A percentile compares a stretch with the other conserved stretches of the same genome.
Conservation (phyloP, 257 asterid genomes). For the Nicotiana tabacum region DNA sequence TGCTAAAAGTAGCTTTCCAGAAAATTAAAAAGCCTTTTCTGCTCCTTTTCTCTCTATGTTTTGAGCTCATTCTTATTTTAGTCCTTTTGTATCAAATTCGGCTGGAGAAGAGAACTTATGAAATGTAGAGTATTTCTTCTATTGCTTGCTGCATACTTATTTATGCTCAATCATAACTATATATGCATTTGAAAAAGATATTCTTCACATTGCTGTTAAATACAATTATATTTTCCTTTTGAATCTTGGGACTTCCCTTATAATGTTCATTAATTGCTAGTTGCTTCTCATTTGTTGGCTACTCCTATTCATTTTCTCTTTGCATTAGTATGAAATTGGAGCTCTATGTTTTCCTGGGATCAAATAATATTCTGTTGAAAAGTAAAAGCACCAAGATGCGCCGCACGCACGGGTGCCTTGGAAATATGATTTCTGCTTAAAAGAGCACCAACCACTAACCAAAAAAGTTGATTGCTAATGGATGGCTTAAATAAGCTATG, state of each 20-base stretch:
- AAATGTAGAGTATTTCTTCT: background rate
- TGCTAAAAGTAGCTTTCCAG: background rate
- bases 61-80: background rate
- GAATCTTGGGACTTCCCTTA: background rate
- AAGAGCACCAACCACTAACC: conserved; percentile 19
- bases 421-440: conserved; percentile 8
- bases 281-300: background rate
- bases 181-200: background rate
- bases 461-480: conserved; percentile 15
- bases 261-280: background rate
- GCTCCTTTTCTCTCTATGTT: background rate
- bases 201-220: background rate
- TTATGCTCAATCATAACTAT: background rate
- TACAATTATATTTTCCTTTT: background rate
- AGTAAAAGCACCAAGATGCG: conserved; percentile 3
- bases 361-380: conserved; percentile 4
- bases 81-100: background rate
- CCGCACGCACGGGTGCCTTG: conserved; percentile 9
- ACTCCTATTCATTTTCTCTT: background rate
- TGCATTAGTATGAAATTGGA: background rate
- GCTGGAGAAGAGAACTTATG: background rate
- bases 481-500: conserved; percentile 27
- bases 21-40: background rate
- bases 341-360: background rate
- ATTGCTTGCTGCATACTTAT: background rate